phyloP scores from a whole-genome alignment of 495 filamentous ascomycete species.

The Penicillium goetzii region DNA sequence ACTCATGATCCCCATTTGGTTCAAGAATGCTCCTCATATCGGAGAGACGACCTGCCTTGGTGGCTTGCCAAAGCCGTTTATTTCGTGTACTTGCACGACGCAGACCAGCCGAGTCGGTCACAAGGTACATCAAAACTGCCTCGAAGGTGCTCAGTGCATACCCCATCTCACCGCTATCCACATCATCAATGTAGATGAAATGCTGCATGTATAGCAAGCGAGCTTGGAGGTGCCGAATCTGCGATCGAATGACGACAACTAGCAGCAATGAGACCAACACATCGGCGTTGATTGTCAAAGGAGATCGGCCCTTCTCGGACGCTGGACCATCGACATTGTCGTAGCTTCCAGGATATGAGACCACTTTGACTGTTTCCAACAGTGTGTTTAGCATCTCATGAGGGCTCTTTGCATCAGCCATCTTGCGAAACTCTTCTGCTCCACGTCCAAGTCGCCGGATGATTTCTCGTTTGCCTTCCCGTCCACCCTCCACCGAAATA shows the following conservation, averaged over 20 bases:
- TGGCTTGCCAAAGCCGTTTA: constrained; percentile 85
- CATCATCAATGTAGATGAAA: constrained; percentile 96
- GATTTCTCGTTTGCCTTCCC: constrained; percentile 71
- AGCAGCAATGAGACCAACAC: constrained; percentile 90
- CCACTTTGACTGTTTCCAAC: constrained; percentile 80
- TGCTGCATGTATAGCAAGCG: constrained; percentile 89
- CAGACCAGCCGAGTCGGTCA: constrained; percentile 77
- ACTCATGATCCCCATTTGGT: constrained; percentile 57
- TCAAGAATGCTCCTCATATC: constrained; percentile 82
- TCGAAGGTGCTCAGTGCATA: constrained; percentile 97
- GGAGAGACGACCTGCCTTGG: constrained; percentile 70
- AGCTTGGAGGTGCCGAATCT: constrained; percentile 86
- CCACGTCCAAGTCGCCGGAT: constrained; percentile 71
- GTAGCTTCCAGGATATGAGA: constrained; percentile 60
- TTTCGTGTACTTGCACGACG: constrained; percentile 85
- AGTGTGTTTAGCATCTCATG: constrained; percentile 94
- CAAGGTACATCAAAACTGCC: constrained; percentile 89
- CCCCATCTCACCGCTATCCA: constrained; percentile 94
- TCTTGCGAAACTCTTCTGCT: constrained; percentile 87
- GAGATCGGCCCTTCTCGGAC: constrained; percentile 62
- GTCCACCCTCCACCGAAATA: constrained; percentile 75
- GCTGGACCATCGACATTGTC: constrained; percentile 36
- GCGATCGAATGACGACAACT: constrained; percentile 89
- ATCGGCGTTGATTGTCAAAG: constrained; percentile 92
- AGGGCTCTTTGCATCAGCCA: constrained; percentile 80